Conservation (phyloP, 176 grass and related monocot genomes). For the Oryza longistaminata region DNA sequence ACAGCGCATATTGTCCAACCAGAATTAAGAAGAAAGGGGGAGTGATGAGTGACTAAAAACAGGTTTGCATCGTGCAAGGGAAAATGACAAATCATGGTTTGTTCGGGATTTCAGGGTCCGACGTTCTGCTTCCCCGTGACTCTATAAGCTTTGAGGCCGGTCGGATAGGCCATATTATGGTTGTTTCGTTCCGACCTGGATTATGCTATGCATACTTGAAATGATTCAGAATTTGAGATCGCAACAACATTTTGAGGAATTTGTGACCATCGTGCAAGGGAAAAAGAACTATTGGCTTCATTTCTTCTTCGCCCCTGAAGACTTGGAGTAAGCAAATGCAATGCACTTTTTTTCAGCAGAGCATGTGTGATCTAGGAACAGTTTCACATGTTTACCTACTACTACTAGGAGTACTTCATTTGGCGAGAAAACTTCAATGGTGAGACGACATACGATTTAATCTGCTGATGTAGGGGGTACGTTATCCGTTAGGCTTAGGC, state of each 20-base stretch:
- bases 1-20: neutral
- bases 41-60: neutral
- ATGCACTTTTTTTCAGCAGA: no score
- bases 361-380: no score
- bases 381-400: no score
- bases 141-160: neutral
- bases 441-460: neutral
- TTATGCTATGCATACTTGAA: neutral
- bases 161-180: neutral
- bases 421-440: neutral
- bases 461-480: neutral
- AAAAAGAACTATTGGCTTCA: no score
- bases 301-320: no score
- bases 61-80: neutral
- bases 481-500: neutral
- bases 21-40: no score
- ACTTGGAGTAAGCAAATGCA: no score
- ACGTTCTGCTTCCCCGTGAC: slow-evolving; percentile 1
- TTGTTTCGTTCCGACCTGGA: no score
- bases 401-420: no score
- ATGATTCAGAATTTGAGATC: neutral
- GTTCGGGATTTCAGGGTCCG: neutral
- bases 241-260: no score
- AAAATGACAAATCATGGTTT: neutral
- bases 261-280: no score